Evolutionary conservation across 805 yeast species (phyloP), one percentile per base, ranked within the genome.

Genomic region (Starmerella davenportii): DNA sequence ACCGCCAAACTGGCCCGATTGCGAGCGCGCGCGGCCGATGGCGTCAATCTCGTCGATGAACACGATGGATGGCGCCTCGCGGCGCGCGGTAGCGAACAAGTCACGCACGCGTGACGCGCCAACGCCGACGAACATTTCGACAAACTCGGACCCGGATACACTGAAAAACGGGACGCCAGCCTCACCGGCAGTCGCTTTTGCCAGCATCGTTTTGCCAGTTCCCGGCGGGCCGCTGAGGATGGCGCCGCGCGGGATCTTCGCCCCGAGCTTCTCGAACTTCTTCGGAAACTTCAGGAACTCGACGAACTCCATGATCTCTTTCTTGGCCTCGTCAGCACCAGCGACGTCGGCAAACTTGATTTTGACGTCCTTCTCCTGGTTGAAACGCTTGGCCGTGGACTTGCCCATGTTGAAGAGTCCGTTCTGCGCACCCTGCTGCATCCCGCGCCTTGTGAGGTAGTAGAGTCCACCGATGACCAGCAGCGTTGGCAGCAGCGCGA

Each of bases 31-130:
- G 53, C 84, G 82, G 52, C 99, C 99, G 54, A 90, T 92, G n/a
- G 99, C 99, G 65, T 90, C 99, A 46, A 90, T 90, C 62, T 90
- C 99, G 65, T 90, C 99, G 37, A 90, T 85, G 51, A 90, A 92
- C n/a, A 90, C 74, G 52, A 90, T 90, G 27, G 93, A 69, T 14
- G 99, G 99, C 1, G 98, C 94, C 59, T 77, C 74, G 55, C 80
- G 81, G 52, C 96, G 70, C 1, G 98, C 98, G 21, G 80, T 79
- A 46, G 76, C 71, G 63, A 90, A 90, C 51, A 90, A 64, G 58
- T 90, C 98, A 57, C 98, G 84, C 21, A 90, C 98, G 58, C 98
- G 73, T 15, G 93, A 79, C 2, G 98, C 96, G 63, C 98, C 98
- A 19, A 87, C 95, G 66, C 98, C 98, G 23, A 85, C 96, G 65